Evolutionary conservation across 2,329 filamentous ascomycete genomes (phyloP).

Genomic region (Pseudogymnoascus verrucosus): DNA sequence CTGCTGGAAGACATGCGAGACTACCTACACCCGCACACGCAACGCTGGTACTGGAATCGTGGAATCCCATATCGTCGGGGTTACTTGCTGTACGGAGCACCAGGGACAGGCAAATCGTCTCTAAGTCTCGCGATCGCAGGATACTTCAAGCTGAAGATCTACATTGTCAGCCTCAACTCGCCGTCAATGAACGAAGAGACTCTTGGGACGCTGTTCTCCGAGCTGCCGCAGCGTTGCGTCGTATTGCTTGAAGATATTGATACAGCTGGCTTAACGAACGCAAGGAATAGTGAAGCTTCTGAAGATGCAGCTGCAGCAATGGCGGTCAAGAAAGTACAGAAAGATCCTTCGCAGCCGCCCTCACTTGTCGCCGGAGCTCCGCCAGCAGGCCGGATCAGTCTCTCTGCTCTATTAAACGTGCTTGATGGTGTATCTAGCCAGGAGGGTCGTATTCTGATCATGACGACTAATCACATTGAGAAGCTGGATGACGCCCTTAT

Average conservation of each 20-base stretch:
- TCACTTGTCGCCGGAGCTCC: not conserved
- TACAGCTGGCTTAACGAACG: conserved; percentile 60
- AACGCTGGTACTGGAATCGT: conserved; percentile 74
- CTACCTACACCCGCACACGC: conserved; percentile 54
- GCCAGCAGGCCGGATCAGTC: conserved; percentile 34
- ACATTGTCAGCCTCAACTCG: conserved; percentile 62
- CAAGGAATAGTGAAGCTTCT: conserved; percentile 32
- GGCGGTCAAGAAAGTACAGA: conserved; percentile 17
- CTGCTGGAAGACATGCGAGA: conserved; percentile 54
- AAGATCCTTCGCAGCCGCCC: conserved; percentile 18
- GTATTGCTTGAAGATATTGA: conserved; percentile 73
- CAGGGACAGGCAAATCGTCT: conserved; percentile 72
- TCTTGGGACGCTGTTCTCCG: conserved; percentile 54
- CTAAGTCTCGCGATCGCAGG: conserved; percentile 64
- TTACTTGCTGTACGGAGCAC: conserved; percentile 73
- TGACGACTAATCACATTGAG: conserved; percentile 62
- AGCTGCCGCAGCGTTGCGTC: conserved; percentile 61
- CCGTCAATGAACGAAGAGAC: conserved; percentile 55
- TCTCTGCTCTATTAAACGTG: conserved; percentile 59
- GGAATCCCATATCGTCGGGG: conserved; percentile 81
- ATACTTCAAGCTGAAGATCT: conserved; percentile 62
- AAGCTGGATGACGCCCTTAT: conserved; percentile 54
- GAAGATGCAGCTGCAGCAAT: conserved; percentile 13
- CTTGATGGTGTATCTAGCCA: conserved; percentile 61
- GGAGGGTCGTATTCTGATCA: conserved; percentile 60